Percentiles rank a stretch among this genome's conserved stretches.
These are phyloP conservation scores for Starmerella cellae DNA, from an alignment of 805 yeast genomes.

Conservation along the genomic window DNA sequence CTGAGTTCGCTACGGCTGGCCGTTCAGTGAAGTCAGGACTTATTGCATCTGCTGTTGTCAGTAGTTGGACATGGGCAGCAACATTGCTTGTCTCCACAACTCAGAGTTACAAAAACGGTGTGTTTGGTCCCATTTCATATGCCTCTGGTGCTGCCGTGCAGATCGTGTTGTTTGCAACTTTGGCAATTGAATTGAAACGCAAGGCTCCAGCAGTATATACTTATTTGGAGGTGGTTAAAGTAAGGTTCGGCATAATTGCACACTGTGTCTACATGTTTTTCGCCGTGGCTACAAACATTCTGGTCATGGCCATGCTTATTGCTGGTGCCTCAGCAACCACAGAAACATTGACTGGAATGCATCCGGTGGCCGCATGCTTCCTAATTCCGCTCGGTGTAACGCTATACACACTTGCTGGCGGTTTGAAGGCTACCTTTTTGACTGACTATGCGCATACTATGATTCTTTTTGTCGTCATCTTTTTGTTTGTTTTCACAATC, in stretches of 20 bases:
- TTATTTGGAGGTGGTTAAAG: slow-evolving; percentile 68
- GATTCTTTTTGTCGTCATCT: slow-evolving; percentile 59
- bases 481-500: slow-evolving; percentile 69
- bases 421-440: slow-evolving; percentile 67
- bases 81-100: slow-evolving; percentile 63
- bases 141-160: slow-evolving; percentile 90
- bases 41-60: slow-evolving; percentile 79
- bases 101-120: slow-evolving; percentile 65
- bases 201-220: slow-evolving; percentile 89
- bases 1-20: slow-evolving; percentile 89
- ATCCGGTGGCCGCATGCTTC: slow-evolving; percentile 69
- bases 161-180: slow-evolving; percentile 68
- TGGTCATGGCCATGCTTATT: slow-evolving; percentile 84
- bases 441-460: slow-evolving; percentile 76
- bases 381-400: slow-evolving; percentile 71
- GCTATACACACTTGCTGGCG: slow-evolving; percentile 65
- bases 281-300: slow-evolving; percentile 74
- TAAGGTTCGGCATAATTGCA: slow-evolving; percentile 64
- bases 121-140: slow-evolving; percentile 68
- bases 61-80: slow-evolving; percentile 92
- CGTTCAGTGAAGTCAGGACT: slow-evolving; percentile 74
- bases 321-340: slow-evolving; percentile 86
- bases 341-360: slow-evolving; percentile 67
- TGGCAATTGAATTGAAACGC: slow-evolving; percentile 79
- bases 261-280: slow-evolving; percentile 53